Percentiles rank a stretch among this genome's conserved stretches.
Evolutionary conservation across 345 rosid species (phyloP).

Genomic region (Zanthoxylum bungeanum): DNA sequence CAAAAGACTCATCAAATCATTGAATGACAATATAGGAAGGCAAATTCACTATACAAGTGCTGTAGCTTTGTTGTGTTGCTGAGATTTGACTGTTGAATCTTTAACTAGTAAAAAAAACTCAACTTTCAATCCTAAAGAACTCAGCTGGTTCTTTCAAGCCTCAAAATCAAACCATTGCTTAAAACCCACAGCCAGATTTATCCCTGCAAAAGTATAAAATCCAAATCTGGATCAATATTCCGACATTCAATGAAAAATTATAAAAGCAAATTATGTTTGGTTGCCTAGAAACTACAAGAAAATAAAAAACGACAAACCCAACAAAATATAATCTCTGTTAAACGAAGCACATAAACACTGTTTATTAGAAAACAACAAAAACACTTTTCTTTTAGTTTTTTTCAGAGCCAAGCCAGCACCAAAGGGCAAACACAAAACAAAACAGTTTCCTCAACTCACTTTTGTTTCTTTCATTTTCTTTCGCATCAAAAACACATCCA

Average conservation of each 20-base stretch:
- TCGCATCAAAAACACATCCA: not conserved
- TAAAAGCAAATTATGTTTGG: not conserved
- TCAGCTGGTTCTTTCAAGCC: conserved; percentile 1
- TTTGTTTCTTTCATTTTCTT: not conserved
- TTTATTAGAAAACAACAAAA: conserved; percentile 4
- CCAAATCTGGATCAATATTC: conserved; percentile 5
- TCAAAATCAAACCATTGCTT: conserved; percentile 19
- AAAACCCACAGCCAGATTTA: not conserved
- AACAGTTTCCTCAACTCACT: not conserved
- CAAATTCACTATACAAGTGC: not conserved
- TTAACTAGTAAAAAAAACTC: conserved; percentile 2
- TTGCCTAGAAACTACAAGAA: conserved; percentile 19
- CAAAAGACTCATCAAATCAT: conserved; percentile 4
- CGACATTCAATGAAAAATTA: not conserved
- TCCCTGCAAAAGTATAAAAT: conserved; percentile 21
- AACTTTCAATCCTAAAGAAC: conserved; percentile 16
- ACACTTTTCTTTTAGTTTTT: no score
- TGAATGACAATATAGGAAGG: not conserved
- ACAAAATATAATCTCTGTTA: not conserved
- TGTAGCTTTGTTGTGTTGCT: conserved; percentile 1
- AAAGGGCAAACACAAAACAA: not conserved
- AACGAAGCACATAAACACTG: no score
- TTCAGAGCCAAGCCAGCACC: no score
- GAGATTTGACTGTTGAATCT: conserved; percentile 25
- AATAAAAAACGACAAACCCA: not conserved